Percentiles rank a stretch among this genome's conserved stretches.
phyloP scores from a whole-genome alignment of 805 yeast genomes.

The Lipomyces sp. region DNA sequence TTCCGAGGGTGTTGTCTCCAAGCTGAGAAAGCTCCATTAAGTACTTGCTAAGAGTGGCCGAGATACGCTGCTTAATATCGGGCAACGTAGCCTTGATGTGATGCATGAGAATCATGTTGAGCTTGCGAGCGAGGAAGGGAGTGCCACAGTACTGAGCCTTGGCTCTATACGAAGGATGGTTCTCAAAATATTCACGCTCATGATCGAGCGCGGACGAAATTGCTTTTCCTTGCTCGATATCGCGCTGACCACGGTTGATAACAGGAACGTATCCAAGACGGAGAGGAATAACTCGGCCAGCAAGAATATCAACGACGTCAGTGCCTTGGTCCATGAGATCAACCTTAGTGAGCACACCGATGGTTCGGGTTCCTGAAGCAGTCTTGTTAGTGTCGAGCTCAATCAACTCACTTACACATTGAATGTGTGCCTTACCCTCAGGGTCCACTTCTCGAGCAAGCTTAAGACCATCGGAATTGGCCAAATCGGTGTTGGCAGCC shows the following conservation, averaged over 20 bases:
- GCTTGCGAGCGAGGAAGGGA: conserved; percentile 90
- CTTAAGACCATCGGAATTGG: conserved; percentile 93
- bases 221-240: conserved; percentile 82
- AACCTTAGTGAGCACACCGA: conserved; percentile 93
- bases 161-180: conserved; percentile 84
- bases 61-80: conserved; percentile 87
- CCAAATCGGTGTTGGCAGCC: conserved; percentile 94
- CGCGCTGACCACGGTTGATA: conserved; percentile 94
- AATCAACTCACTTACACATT: not conserved
- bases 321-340: conserved; percentile 98
- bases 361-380: conserved; percentile 55
- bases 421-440: conserved; percentile 53
- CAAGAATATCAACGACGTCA: conserved; percentile 90
- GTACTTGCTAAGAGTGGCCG: conserved; percentile 78
- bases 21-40: conserved; percentile 70
- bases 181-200: conserved; percentile 78
- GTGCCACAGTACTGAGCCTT: conserved; percentile 98
- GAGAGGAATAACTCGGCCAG: conserved; percentile 92
- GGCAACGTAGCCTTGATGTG: conserved; percentile 89
- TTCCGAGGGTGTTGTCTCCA: conserved; percentile 65
- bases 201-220: conserved; percentile 81
- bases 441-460: conserved; percentile 98
- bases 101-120: conserved; percentile 80
- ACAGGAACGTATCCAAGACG: conserved; percentile 97
- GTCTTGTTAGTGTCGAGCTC: too few relatives aligned